Conservation (phyloP, 345 rosid species). For the Eucalyptus curtisii region DNA sequence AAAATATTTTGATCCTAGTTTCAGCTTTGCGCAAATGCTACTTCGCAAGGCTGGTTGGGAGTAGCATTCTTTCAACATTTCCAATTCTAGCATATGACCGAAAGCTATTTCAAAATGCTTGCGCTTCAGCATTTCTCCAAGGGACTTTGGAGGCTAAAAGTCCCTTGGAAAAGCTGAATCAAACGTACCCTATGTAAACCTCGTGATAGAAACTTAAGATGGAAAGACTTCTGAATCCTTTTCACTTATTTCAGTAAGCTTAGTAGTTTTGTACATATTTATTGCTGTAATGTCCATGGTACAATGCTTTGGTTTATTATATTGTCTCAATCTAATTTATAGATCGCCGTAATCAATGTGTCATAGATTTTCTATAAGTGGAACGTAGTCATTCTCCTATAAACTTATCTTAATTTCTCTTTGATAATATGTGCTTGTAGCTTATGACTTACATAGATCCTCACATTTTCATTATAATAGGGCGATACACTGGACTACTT, state of each 20-base stretch:
- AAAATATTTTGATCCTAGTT: too few relatives aligned
- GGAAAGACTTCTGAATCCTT: background rate
- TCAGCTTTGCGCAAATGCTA: too few relatives aligned
- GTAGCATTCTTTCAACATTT: too few relatives aligned
- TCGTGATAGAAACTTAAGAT: background rate
- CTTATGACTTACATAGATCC: background rate
- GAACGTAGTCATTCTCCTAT: background rate
- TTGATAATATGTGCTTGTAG: background rate
- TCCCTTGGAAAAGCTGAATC: too few relatives aligned
- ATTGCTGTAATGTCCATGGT: background rate
- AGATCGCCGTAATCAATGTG: background rate
- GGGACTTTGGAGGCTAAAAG: too few relatives aligned
- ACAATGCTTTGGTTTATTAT: background rate
- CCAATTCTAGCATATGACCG: too few relatives aligned
- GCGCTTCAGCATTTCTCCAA: too few relatives aligned
- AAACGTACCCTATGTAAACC: background rate
- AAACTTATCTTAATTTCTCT: background rate
- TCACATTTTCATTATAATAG: slow-evolving; percentile 6
- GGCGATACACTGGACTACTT: slow-evolving; percentile 93
- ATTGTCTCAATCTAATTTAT: background rate
- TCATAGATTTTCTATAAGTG: background rate
- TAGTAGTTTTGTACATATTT: background rate
- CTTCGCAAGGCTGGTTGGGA: too few relatives aligned
- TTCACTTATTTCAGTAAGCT: background rate
- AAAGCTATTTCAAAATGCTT: too few relatives aligned